These are phyloP conservation scores for Exidia glandulosa DNA, from an alignment of 768 basidiomycete species.

Conservation along the genomic window DNA sequence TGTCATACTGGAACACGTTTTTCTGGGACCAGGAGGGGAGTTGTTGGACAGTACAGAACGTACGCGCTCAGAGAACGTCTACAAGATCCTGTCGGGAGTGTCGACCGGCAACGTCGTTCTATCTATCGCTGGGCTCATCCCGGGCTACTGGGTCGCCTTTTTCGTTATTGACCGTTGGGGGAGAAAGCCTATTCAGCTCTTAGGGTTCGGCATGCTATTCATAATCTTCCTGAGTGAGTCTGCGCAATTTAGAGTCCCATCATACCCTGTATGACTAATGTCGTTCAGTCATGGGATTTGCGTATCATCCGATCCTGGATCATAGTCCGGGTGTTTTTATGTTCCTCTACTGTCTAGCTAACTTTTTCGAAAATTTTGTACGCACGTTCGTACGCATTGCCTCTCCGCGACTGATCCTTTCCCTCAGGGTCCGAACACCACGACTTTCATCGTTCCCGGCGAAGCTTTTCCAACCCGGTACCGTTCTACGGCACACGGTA, in stretches of 20 bases:
- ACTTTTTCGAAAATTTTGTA: constrained; percentile 82
- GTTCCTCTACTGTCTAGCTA: constrained; percentile 73
- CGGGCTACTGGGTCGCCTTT: constrained; percentile 60
- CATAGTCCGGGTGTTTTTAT: constrained; percentile 54
- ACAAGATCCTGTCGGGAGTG: constrained; percentile 49
- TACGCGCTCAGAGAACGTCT: too few species aligned
- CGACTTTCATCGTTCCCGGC: constrained; percentile 72
- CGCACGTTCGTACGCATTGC: not conserved
- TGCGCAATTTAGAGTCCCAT: too few species aligned
- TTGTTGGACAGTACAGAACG: too few species aligned
- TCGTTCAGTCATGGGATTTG: constrained; percentile 57
- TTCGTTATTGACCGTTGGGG: constrained; percentile 69
- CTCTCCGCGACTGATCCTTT: not conserved
- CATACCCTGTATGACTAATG: too few species aligned
- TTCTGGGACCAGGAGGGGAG: constrained; percentile 2
- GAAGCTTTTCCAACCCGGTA: constrained; percentile 85
- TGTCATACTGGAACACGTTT: constrained; percentile 46
- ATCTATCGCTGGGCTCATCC: constrained; percentile 67
- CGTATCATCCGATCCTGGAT: constrained; percentile 39
- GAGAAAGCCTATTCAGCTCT: constrained; percentile 69
- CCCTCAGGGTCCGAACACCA: constrained; percentile 46
- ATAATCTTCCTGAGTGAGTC: constrained; percentile 43
- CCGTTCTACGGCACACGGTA: constrained; percentile 75
- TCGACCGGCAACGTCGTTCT: constrained; percentile 69
- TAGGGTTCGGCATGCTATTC: constrained; percentile 64